Conservation (phyloP, 495 filamentous ascomycete species). For the Neurospora hispaniola region DNA sequence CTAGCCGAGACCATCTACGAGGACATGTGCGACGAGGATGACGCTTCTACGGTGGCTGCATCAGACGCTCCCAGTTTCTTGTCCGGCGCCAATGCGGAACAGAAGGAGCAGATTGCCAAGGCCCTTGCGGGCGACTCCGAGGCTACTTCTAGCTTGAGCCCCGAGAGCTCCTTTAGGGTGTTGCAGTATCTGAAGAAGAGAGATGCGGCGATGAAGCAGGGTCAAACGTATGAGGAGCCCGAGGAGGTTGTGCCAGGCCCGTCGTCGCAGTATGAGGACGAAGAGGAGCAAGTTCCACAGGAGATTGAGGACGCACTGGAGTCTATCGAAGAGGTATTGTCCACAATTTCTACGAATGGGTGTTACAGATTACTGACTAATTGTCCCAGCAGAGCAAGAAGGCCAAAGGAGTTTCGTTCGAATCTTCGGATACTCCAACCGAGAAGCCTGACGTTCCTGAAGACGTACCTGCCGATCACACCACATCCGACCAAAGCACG, state of each 20-base stretch:
- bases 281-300: neutral
- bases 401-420: neutral
- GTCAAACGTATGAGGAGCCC: conserved; percentile 1
- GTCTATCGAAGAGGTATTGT: neutral
- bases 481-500: neutral
- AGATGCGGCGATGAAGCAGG: neutral
- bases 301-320: neutral
- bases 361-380: neutral
- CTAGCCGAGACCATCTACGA: conserved; percentile 13
- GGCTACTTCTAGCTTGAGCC: conserved; percentile 5
- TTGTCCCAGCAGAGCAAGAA: conserved; percentile 16
- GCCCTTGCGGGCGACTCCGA: conserved; percentile 3
- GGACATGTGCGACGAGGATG: conserved; percentile 16
- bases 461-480: neutral
- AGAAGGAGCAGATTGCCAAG: conserved; percentile 20
- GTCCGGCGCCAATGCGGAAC: conserved; percentile 19
- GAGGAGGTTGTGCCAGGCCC: conserved; percentile 6
- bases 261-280: neutral
- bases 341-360: neutral
- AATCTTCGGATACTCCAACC: neutral
- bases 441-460: neutral
- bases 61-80: conserved; percentile 23
- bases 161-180: neutral
- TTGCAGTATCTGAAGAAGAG: neutral
- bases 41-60: conserved; percentile 22